Conservation (phyloP, 345 rosid genomes). For the Lenwebbia sp. region DNA sequence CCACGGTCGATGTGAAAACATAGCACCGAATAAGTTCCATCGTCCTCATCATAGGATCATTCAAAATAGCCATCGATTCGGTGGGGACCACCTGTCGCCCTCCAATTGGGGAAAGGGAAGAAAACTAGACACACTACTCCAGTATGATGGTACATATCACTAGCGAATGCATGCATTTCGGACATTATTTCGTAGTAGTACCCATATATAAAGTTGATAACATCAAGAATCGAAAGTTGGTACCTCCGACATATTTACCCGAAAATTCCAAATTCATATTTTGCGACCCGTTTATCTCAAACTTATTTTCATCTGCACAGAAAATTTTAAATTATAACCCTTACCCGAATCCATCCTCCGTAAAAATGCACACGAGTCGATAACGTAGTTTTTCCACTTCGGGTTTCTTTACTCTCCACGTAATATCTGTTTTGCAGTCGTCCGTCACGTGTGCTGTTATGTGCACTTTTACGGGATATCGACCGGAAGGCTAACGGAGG, state of each 20-base stretch:
- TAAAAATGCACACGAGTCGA: background rate
- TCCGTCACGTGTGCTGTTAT: no score
- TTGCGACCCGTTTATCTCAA: rapidly evolving
- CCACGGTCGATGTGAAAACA: background rate
- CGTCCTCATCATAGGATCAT: background rate
- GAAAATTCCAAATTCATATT: rapidly evolving
- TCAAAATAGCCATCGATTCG: background rate
- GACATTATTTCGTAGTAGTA: background rate
- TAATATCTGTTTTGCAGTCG: background rate
- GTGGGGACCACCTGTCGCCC: background rate
- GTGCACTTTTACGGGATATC: background rate
- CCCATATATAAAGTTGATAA: no score
- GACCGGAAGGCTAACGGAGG: rapidly evolving
- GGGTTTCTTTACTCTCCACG: background rate
- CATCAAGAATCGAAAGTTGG: background rate
- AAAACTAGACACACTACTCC: background rate
- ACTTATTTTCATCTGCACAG: background rate
- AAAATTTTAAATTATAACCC: background rate
- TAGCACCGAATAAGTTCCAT: background rate
- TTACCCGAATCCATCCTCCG: background rate
- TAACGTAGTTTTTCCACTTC: background rate
- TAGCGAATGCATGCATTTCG: background rate
- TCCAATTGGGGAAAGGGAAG: background rate
- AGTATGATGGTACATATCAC: rapidly evolving
- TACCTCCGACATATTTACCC: background rate